These are phyloP conservation scores for Phyllosticta paracitricarpa DNA, from an alignment of 2,329 filamentous ascomycete species.

Conservation along the genomic window DNA sequence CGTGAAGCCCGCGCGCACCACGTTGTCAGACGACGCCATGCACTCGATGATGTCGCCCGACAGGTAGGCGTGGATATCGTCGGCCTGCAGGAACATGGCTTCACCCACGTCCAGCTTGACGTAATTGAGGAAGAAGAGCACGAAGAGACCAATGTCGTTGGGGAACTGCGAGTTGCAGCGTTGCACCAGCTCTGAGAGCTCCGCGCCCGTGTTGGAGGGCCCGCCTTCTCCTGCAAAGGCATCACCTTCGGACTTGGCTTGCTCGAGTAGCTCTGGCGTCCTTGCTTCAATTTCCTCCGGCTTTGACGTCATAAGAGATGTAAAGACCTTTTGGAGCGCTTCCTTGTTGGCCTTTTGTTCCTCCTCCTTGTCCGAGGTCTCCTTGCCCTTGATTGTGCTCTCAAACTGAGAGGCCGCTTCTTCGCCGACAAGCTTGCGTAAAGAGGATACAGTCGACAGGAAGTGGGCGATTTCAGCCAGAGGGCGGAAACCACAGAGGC, in stretches of 20 bases:
- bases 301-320: slow-evolving; percentile 68
- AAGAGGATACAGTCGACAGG: slow-evolving; percentile 51
- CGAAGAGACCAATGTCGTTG: slow-evolving; percentile 82
- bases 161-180: slow-evolving; percentile 79
- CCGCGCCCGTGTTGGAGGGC: slow-evolving; percentile 47
- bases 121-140: slow-evolving; percentile 95
- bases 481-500: slow-evolving; percentile 89
- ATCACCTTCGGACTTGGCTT: slow-evolving; percentile 52
- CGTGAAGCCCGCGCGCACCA: slow-evolving; percentile 92
- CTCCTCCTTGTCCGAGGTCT: slow-evolving; percentile 36
- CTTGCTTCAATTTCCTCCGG: slow-evolving; percentile 55
- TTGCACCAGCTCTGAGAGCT: slow-evolving; percentile 65
- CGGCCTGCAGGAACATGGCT: slow-evolving; percentile 89
- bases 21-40: slow-evolving; percentile 98
- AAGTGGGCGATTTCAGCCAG: slow-evolving; percentile 81
- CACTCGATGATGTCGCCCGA: slow-evolving; percentile 95
- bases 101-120: slow-evolving; percentile 81
- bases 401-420: slow-evolving; percentile 38
- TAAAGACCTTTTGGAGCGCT: slow-evolving; percentile 65
- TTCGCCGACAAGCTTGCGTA: slow-evolving; percentile 38
- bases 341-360: slow-evolving; percentile 56
- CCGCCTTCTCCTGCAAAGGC: slow-evolving; percentile 63
- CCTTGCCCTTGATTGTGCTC: slow-evolving; percentile 41
- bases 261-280: slow-evolving; percentile 55
- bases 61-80: slow-evolving; percentile 94